phyloP scores from a whole-genome alignment of 78 protist species.

The Polysphondylium violaceum region DNA sequence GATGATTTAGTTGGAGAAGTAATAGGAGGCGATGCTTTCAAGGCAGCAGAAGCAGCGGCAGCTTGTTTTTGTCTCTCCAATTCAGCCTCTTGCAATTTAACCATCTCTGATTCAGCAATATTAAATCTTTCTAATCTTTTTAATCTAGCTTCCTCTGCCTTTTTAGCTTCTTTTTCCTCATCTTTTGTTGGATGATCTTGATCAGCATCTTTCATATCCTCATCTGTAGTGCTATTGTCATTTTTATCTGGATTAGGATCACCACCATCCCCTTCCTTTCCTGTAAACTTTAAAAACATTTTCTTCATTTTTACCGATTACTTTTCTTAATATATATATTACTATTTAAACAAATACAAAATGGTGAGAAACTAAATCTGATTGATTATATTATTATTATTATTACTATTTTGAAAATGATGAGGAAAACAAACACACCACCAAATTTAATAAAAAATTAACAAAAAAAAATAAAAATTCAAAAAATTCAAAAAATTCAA shows the following conservation, averaged over 20 bases:
- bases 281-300: conserved; percentile 47
- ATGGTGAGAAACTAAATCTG: no score
- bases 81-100: neutral
- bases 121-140: conserved; percentile 69
- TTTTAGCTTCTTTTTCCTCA: neutral
- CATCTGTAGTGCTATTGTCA: neutral
- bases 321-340: neutral
- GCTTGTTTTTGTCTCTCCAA: neutral
- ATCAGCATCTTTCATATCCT: conserved; percentile 3
- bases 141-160: conserved; percentile 50
- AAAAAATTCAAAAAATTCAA: no score
- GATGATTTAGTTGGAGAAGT: conserved; percentile 20
- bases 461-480: neutral
- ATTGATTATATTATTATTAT: no score
- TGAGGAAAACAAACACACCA: neutral
- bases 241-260: neutral
- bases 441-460: neutral
- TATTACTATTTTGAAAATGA: no score
- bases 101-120: neutral
- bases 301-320: conserved; percentile 23
- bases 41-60: neutral
- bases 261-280: neutral
- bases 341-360: no score
- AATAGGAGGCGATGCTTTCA: neutral
- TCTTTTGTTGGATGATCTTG: neutral